Evolutionary conservation across 2,329 filamentous ascomycete species (phyloP).

Genomic region (Diplocarpon mali): DNA sequence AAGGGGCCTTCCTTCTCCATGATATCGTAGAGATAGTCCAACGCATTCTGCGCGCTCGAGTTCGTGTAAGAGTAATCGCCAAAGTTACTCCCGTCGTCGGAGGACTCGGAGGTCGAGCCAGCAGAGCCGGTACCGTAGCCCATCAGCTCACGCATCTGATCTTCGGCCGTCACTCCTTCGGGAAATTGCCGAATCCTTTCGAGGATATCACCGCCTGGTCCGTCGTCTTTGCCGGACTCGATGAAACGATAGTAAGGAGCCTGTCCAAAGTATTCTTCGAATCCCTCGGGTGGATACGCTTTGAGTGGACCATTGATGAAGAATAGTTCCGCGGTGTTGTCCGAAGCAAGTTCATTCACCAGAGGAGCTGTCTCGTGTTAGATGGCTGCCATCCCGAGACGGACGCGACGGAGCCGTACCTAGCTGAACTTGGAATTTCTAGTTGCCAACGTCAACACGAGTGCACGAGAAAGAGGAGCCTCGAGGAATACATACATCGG

Average conservation of each 20-base stretch:
- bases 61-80: conserved; percentile 5
- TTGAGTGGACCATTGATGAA: conserved; percentile 41
- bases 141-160: conserved; percentile 23
- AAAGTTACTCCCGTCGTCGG: conserved; percentile 8
- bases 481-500: conserved; percentile 42
- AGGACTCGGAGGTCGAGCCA: background rate
- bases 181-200: conserved; percentile 23
- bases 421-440: conserved; percentile 32
- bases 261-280: conserved; percentile 45
- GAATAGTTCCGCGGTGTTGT: conserved; percentile 37
- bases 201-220: conserved; percentile 19
- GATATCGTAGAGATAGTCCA: conserved; percentile 31
- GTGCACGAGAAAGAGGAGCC: conserved; percentile 22
- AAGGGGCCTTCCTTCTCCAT: conserved; percentile 37
- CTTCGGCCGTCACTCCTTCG: conserved; percentile 21
- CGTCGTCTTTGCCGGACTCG: conserved; percentile 31
- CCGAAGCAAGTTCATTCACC: conserved; percentile 36
- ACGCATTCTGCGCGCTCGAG: conserved; percentile 15
- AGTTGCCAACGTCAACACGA: too few species aligned
- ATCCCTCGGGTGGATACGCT: conserved; percentile 40
- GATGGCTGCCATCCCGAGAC: background rate
- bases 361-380: conserved; percentile 32
- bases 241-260: conserved; percentile 46
- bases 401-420: conserved; percentile 24
- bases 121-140: conserved; percentile 6